Conservation (phyloP, 495 filamentous ascomycete genomes). For the Pyrenula massariospora region DNA sequence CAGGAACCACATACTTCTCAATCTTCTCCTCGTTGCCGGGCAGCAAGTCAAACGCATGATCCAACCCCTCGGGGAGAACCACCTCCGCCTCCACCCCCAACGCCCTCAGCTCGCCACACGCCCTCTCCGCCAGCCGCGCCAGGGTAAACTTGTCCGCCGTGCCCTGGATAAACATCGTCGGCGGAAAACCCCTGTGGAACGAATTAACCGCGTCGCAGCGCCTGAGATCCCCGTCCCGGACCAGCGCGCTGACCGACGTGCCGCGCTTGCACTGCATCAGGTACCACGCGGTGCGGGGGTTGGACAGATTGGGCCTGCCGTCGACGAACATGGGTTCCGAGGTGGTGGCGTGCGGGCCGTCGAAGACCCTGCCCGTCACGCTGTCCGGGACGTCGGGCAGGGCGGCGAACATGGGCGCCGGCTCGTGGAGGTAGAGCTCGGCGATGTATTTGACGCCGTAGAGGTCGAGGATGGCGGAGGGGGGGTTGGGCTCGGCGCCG, state of each 20-base stretch:
- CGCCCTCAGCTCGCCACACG: background rate
- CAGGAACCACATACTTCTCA: background rate
- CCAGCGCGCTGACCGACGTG: background rate
- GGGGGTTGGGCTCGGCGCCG: background rate
- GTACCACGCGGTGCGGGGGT: conserved; percentile 3
- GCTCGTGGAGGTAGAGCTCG: background rate
- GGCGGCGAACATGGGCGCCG: background rate
- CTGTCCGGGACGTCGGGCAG: background rate
- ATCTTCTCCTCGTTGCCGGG: background rate
- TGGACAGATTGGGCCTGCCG: background rate
- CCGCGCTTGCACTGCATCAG: conserved; percentile 1
- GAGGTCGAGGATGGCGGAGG: background rate
- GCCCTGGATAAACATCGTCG: conserved; percentile 6
- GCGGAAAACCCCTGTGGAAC: conserved; percentile 1
- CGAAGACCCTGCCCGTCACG: background rate
- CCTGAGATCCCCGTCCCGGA: conserved; percentile 3
- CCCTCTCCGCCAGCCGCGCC: background rate
- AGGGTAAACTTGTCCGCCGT: conserved; percentile 3
- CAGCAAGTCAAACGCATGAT: background rate
- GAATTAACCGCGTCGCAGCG: conserved; percentile 1
- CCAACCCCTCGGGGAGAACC: background rate
- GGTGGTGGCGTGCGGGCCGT: background rate
- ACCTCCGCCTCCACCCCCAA: background rate
- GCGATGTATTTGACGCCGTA: background rate
- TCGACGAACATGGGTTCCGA: background rate